Conservation (phyloP, 345 rosid genomes). For the Bretschneidera sinensis region DNA sequence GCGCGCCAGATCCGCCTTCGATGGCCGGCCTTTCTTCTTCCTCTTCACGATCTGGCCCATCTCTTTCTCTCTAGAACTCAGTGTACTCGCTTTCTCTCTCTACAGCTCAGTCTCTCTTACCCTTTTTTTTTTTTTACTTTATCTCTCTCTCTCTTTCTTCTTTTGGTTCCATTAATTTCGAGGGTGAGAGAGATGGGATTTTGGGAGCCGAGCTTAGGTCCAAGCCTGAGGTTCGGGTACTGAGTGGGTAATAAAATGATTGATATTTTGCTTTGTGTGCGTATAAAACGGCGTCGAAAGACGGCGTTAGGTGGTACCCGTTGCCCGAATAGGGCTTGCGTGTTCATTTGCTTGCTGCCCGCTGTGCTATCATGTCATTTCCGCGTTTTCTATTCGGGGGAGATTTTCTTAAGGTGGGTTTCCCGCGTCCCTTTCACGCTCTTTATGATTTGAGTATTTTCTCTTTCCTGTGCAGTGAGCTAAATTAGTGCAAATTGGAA, state of each 20-base stretch:
- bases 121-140: constrained; percentile 17
- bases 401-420: neutral
- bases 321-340: constrained; percentile 34
- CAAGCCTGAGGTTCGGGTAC: constrained; percentile 36
- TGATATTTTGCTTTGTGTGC: constrained; percentile 16
- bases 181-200: constrained; percentile 15
- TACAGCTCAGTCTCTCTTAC: constrained; percentile 32
- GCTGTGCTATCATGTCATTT: constrained; percentile 11
- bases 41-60: constrained; percentile 93
- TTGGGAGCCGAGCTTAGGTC: constrained; percentile 36
- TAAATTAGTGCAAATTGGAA: too few relatives aligned
- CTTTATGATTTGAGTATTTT: neutral
- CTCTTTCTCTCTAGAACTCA: constrained; percentile 23
- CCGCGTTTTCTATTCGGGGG: neutral
- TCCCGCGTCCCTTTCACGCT: neutral
- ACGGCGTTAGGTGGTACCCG: constrained; percentile 53
- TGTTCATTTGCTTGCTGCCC: constrained; percentile 17
- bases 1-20: constrained; percentile 84
- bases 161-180: constrained; percentile 25
- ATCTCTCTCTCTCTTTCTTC: constrained; percentile 19
- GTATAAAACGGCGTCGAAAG: constrained; percentile 25
- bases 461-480: too few relatives aligned
- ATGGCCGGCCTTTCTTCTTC: constrained; percentile 95
- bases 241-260: constrained; percentile 28
- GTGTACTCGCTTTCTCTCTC: constrained; percentile 29